Evolutionary conservation across 805 yeast genomes (phyloP).

Genomic region (Nakazawaea holstii): DNA sequence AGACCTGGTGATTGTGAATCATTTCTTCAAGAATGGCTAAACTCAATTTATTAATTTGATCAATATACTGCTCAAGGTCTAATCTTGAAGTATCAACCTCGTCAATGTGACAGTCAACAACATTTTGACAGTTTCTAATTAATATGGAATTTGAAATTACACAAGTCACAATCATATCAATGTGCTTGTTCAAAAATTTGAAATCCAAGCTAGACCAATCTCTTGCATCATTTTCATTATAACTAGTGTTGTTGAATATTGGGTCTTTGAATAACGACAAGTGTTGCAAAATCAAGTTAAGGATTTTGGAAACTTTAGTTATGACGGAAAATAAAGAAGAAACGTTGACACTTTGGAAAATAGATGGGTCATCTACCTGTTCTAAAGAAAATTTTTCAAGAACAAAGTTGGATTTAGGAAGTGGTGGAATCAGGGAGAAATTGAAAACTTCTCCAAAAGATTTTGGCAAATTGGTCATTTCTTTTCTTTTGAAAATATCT

Average conservation of each 20-base stretch:
- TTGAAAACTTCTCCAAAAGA: constrained; percentile 16
- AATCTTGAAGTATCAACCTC: too few species aligned
- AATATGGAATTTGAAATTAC: constrained; percentile 18
- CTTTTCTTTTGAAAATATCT: constrained; percentile 7
- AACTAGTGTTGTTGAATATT: too few species aligned
- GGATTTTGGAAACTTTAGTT: constrained; percentile 8
- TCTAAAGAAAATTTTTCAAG: constrained; percentile 15
- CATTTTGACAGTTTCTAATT: constrained; percentile 13
- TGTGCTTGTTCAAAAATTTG: constrained; percentile 20
- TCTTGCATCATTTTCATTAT: too few species aligned
- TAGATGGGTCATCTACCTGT: constrained; percentile 13
- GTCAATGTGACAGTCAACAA: too few species aligned
- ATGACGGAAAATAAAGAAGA: not conserved
- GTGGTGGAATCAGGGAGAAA: constrained; percentile 23
- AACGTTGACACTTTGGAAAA: too few species aligned
- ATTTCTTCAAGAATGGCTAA: constrained; percentile 17
- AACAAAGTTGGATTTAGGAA: constrained; percentile 20
- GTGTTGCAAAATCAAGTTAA: constrained; percentile 13
- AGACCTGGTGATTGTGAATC: constrained; percentile 24
- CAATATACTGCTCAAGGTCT: too few species aligned
- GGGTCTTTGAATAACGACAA: too few species aligned
- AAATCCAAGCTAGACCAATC: constrained; percentile 17
- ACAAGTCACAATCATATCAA: constrained; percentile 18
- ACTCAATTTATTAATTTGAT: constrained; percentile 11
- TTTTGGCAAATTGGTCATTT: constrained; percentile 13